Conservation (phyloP, 805 yeast genomes). For the Candida yuanshanica region DNA sequence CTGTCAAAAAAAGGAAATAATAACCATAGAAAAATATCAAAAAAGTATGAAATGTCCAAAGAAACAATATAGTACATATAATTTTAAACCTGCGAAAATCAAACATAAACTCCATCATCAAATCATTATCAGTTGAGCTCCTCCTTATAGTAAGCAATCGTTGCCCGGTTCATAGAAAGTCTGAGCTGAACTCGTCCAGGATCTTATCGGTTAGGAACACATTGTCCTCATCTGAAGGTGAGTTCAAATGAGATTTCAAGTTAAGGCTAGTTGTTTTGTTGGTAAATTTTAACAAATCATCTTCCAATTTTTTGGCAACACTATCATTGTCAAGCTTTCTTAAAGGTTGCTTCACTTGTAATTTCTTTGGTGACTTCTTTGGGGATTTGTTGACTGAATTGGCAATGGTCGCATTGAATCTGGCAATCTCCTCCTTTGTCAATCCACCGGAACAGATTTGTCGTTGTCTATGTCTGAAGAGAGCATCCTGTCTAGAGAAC, state of each 20-base stretch:
- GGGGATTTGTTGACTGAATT: slow-evolving; percentile 8
- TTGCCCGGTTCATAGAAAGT: not conserved
- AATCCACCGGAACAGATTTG: slow-evolving; percentile 77
- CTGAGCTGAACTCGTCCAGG: not conserved
- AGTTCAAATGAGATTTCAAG: not conserved
- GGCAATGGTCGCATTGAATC: not conserved
- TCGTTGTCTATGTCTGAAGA: slow-evolving; percentile 35
- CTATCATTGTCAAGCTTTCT: slow-evolving; percentile 5
- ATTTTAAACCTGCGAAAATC: too few species aligned
- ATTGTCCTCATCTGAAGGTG: not conserved
- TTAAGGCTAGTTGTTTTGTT: not conserved
- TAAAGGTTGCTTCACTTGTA: not conserved
- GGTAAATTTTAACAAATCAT: slow-evolving; percentile 2
- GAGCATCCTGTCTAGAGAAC: slow-evolving; percentile 61
- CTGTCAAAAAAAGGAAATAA: too few species aligned
- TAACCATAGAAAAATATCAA: too few species aligned
- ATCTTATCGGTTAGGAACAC: not conserved
- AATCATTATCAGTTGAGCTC: too few species aligned
- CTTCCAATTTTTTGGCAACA: slow-evolving; percentile 7
- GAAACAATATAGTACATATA: too few species aligned
- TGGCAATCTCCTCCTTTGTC: slow-evolving; percentile 1
- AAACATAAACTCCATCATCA: too few species aligned
- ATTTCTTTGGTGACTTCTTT: slow-evolving; percentile 13
- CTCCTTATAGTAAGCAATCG: too few species aligned
- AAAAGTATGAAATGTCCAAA: too few species aligned